These are phyloP conservation scores for Venturia aucupariae DNA, from an alignment of 2,329 filamentous ascomycete genomes.

Conservation along the genomic window DNA sequence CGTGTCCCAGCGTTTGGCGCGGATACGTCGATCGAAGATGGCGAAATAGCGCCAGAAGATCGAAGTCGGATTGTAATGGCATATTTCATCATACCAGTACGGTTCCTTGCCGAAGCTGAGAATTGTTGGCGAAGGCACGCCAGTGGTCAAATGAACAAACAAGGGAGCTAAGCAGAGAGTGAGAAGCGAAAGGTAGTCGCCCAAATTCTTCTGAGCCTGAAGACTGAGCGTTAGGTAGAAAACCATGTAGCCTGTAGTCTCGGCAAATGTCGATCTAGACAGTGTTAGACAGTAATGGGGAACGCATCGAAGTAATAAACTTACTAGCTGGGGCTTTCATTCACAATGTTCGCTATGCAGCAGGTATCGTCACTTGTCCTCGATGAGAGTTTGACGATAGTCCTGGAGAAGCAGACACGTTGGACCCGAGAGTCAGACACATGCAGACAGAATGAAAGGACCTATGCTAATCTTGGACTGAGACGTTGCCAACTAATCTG, in stretches of 20 bases:
- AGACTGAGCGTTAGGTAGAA: slow-evolving; percentile 4
- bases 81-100: slow-evolving; percentile 24
- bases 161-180: slow-evolving; percentile 27
- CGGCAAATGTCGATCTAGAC: too few relatives aligned
- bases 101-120: slow-evolving; percentile 17
- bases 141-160: slow-evolving; percentile 25
- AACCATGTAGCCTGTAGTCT: not conserved
- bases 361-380: too few relatives aligned
- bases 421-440: too few relatives aligned
- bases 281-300: too few relatives aligned
- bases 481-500: too few relatives aligned
- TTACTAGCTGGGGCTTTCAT: too few relatives aligned
- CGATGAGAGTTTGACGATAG: too few relatives aligned
- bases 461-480: too few relatives aligned
- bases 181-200: slow-evolving; percentile 25
- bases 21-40: slow-evolving; percentile 27
- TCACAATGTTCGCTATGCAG: too few relatives aligned
- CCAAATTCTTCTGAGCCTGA: slow-evolving; percentile 15
- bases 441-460: too few relatives aligned
- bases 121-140: slow-evolving; percentile 20
- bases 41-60: slow-evolving; percentile 31
- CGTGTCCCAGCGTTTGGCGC: slow-evolving; percentile 23
- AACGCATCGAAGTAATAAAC: too few relatives aligned
- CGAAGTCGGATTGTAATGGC: slow-evolving; percentile 29
- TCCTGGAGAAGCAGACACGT: too few relatives aligned